Percentiles rank a stretch among this genome's conserved stretches.
Conservation (phyloP, 2,329 filamentous ascomycete species). For the Claviceps sp. region DNA sequence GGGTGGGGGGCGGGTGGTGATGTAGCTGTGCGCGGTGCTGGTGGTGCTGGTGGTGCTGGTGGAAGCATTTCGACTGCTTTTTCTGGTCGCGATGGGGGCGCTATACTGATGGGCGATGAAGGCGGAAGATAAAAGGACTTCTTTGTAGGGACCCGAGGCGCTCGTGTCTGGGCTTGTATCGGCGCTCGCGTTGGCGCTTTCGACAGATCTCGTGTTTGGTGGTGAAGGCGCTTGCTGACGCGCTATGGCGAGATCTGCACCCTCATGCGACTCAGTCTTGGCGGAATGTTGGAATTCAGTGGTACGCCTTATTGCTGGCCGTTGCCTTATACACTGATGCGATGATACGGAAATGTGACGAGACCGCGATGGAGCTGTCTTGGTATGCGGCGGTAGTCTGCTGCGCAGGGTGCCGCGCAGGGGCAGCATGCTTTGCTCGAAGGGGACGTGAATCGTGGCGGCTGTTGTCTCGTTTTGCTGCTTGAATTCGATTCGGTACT, state of each 20-base stretch:
- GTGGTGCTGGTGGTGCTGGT: background rate
- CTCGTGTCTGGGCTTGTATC: background rate
- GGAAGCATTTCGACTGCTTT: background rate
- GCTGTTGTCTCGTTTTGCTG: no score
- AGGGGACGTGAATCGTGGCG: background rate
- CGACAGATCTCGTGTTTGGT: background rate
- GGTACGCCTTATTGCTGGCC: background rate
- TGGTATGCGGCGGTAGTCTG: background rate
- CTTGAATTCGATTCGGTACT: no score
- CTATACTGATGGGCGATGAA: slow-evolving; percentile 7
- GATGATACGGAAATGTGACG: slow-evolving; percentile 5
- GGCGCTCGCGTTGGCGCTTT: no score
- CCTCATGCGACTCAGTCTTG: background rate
- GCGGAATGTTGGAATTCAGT: no score
- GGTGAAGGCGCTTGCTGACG: background rate
- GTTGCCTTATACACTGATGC: slow-evolving; percentile 1
- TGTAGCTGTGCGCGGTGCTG: background rate
- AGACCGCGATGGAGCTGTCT: background rate
- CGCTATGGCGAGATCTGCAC: no score
- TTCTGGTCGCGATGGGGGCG: background rate
- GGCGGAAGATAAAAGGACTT: slow-evolving; percentile 8
- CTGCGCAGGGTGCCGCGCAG: background rate
- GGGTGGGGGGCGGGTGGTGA: slow-evolving; percentile 6
- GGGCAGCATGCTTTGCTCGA: background rate
- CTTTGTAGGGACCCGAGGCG: slow-evolving; percentile 3